Base-by-base conservation (phyloP, 2,329 filamentous ascomycete species). In the Aspergillus ochraceoroseus region DNA sequence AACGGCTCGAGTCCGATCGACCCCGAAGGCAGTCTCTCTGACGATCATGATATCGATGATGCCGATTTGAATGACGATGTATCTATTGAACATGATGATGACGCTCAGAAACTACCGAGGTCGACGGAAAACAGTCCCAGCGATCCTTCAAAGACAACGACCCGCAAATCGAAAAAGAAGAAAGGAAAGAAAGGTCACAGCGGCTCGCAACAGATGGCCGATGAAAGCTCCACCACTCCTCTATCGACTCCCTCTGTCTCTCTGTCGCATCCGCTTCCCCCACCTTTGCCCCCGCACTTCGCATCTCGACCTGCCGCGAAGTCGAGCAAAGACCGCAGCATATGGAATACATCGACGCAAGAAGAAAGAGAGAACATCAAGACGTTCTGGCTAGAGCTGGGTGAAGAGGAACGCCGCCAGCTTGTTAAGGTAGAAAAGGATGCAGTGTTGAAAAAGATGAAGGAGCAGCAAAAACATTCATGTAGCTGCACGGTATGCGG, bases 381-480 rank as follows among this genome's bases (percentile, higher is more conserved):
- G 68, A 86, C 95, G 54, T 98, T 96, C 67, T 98, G 92, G 92
- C 77, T 98, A 38, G 88, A 88, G 11, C 69, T 98, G 29, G 87
- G 87, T 52, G 92, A 98, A 64, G 87, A 94, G 25, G 89, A 96
- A 63, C 85, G 92, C 55, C 92, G 94, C 63, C 92, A 87, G 11
- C 73, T 98, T 32, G 88, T 98, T 59, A 95, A 95, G 67, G 90
- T 98, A 19, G 92, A 98, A 68, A 98, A 98, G 70, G 90, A 98
- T 66, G 90, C 92, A 5, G 92, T 98, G 0, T 71, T 98, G 41
- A 88, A 87, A 61, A 98, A 98, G 73, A 98, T 98, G 92, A 98
- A 98, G 74, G 92, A 98, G 66, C 92, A 98, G 66, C 92, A 98
- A 66, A 96, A 96, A 67, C 89, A 96, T 64, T 96, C 90, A 2